Evolutionary conservation across 768 basidiomycete species (phyloP).

Genomic region (Lactifluus subvellereus): DNA sequence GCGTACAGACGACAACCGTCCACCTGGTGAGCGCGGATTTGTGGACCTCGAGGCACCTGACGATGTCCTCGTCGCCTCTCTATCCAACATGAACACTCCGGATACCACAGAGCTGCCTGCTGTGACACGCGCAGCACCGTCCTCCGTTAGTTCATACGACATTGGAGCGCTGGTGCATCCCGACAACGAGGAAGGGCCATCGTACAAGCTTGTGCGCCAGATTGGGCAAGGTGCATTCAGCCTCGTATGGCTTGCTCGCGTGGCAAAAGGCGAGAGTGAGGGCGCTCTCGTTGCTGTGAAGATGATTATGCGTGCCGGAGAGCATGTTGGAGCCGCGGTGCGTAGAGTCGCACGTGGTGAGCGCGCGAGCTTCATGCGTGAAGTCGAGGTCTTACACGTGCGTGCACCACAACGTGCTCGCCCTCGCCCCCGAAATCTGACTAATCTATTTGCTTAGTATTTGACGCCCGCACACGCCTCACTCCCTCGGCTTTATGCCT

Average conservation of each 20-base stretch:
- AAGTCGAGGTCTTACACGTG: slow-evolving; percentile 23
- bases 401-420: background rate
- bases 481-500: slow-evolving; percentile 55
- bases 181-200: slow-evolving; percentile 7
- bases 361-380: slow-evolving; percentile 22
- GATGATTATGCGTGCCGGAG: slow-evolving; percentile 21
- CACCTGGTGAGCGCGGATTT: slow-evolving; percentile 8
- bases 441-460: slow-evolving; percentile 41
- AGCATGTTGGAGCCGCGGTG: background rate
- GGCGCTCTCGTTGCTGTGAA: slow-evolving; percentile 28
- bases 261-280: slow-evolving; percentile 27
- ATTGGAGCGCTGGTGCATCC: slow-evolving; percentile 16
- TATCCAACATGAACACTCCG: background rate
- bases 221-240: slow-evolving; percentile 74
- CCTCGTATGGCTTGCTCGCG: slow-evolving; percentile 67
- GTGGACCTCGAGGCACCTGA: slow-evolving; percentile 15
- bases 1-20: slow-evolving; percentile 4
- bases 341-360: slow-evolving; percentile 13
- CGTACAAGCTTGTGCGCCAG: slow-evolving; percentile 44
- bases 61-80: slow-evolving; percentile 10
- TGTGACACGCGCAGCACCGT: too few relatives aligned
- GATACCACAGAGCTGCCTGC: background rate
- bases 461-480: slow-evolving; percentile 73
- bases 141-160: background rate
- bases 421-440: too few relatives aligned